Evolutionary conservation across 1,139 yeast genomes (phyloP), one percentile per base, ranked within the genome.

Genomic region (Taphrina populina): DNA sequence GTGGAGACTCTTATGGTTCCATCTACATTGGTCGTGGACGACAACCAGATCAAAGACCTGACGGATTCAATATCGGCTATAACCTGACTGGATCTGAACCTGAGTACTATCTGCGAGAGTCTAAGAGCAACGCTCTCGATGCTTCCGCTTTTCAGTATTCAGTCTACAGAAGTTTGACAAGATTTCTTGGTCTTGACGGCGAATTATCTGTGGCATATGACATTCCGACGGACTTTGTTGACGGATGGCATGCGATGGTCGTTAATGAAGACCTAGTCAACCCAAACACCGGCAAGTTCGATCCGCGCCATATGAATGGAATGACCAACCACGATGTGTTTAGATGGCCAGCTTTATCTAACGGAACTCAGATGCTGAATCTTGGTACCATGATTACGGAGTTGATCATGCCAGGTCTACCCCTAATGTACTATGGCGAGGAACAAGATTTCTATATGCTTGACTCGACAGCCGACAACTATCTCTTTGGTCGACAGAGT

Each of bases 301-400:
- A 57, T 17, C 58, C 59, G 21, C 55, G 56, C 4, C 58, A 57
- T 35, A 45, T 57, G 56, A 36, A 30, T 21, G 59, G 59, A n/a
- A 37, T 54, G 36, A 54, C 58, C 27, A 57, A 57, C 20, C 58
- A 57, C 55, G 59, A 57, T 35, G 58, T 57, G 40, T 57, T 57
- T 32, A 36, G 59, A 23, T 57, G 59, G 59, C 56, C 58, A 3
- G 49, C 58, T 15, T 15, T 57, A 4, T 4, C 21, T n/a, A 49
- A 53, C 33, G 59, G 59, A 17, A 26, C 49, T 5, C 55, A 39
- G 24, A 34, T 32, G 29, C 35, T 41, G 8, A 33, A 36, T 11
- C 34, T 57, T 8, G 59, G 59, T 11, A 32, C 58, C n/a, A 47
- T 57, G 56, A 40, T 57, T 7, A 41, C 58, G 17, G 37, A 39